Base-by-base conservation (phyloP, 176 grass and related monocot species). In the Cymbopogon citratus region DNA sequence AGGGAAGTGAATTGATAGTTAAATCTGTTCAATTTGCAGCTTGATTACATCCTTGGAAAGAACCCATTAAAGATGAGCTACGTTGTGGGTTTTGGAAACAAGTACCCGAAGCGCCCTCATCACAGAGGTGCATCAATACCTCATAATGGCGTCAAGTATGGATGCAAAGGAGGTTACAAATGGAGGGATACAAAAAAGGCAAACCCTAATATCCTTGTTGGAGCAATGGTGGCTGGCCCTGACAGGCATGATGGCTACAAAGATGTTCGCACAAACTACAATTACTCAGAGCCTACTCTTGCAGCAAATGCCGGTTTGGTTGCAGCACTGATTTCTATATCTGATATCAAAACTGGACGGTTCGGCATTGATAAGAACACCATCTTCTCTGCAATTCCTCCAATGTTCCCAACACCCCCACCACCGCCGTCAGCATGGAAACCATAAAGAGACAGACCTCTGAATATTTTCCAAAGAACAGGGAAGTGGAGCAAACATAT, bases 91-190 rank as follows among this genome's bases (percentile, higher is more conserved):
- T 97, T 90, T 86, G 94, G 91, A 75, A 91, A 80, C 69, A 90
- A 87, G 33, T 97, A 91, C 74, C 91, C 94, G 0, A 97, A 97
- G 78, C 91, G 92, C 60, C 85, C 79, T 79, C 94, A 97, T 69
- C 94, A 97, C 85, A 84, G 91, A 88, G 94, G 94, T 6, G 94
- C 94, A 60, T 97, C 94, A 14, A 97, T 97, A 67, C 94, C 91
- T 66, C 92, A 97, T 73, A 97, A 97, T 73, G 94, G 94, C 6
- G 87, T 91, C 84, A 93, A 93, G 28, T 97, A 97, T 73, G 88
- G 91, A 80, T 97, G 94, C 89, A 97, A 91, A 84, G 94, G 94
- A 91, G 94, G 94, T 35, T 93, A 87, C 44, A 97, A 91, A 88
- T 97, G 94, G 94, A 87, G 91, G 71, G 94, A 97, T 43, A 87